Base-by-base conservation (phyloP, 1,284 basidiomycete genomes). In the Leucoagaricus sp. region DNA sequence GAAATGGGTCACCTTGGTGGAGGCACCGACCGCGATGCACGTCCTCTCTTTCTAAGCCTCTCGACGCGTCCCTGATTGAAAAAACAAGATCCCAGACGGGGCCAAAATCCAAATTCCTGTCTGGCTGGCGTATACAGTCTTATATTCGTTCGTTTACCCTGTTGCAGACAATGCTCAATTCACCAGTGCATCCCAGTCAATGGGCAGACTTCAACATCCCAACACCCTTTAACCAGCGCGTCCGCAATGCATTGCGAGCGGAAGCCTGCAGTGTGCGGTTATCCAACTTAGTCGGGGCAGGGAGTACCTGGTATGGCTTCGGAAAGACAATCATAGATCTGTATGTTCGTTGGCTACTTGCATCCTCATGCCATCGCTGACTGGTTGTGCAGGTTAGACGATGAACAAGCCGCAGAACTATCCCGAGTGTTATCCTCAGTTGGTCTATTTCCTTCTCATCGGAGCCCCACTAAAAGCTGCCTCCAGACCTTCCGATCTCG, bases 231-330 rank as follows among this genome's bases (percentile, higher is more conserved):
- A 82, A 81, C 4, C 72, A 79, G 19, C 84, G 88, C 61, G 92
- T 96, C 0, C 79, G 85, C 41, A 91, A 93, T 58, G 94, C 94
- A 1, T 77, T 96, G 53, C 93, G 88, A 62, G 94, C 94, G 10
- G 91, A 93, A 53, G 80, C 93, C 10, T 81, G 83, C 23, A 91
- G 89, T 60, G 93, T 96, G 54, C 86, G 84, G 53, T 77, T 96
- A 3, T 84, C 89, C 3, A 81, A 80, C 33, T 81, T 94, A 2
- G 92, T 96, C 3, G 94, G 94, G 4, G 85, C 86, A n/a, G 91
- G 90, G 6, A 91, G 92, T 3, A 74, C 86, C 63, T 96, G 94
- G 94, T 96, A 96, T 69, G 87, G 87, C 2, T 94, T 94, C 69
- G 94, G 94, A 12, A 85, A 86, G 66, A 84, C 85, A 63, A 84